Base-by-base conservation (phyloP, 306 rosid genomes). In the Gillenia trifoliata region DNA sequence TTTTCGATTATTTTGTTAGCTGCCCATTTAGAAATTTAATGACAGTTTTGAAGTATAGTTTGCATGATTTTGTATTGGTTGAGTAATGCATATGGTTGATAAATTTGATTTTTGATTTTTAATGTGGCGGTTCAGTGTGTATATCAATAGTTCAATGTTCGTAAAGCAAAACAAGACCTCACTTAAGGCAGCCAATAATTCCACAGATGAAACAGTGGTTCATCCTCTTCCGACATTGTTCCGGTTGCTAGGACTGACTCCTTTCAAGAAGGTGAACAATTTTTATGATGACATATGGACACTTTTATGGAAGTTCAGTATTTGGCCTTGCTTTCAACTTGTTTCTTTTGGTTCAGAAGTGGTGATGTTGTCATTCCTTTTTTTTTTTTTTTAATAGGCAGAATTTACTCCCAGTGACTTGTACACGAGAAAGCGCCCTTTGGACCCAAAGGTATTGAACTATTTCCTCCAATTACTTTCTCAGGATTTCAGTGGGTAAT, bases 221-320 rank as follows among this genome's bases (percentile, higher is more conserved):
- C 98, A 88, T 84, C 97, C 97, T 54, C 91, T 93, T 64, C 94
- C 97, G 36, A 84, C 78, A 34, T 84, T 91, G 91, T 89, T 93
- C 77, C 85, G 81, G 85, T 85, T 93, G 83, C 91, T 93, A 19
- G 92, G 98, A 62, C 66, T 88, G 74, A 83, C 76, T 75, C 87
- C 98, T 82, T 88, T 84, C 59, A 88, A 88, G 87, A 89, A 89
- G 98, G 98, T 93, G 69, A 28, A 66, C 57, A 65, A 57, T 74
- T 56, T 71, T 70, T 41, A n/a, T 25, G n/a, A 6, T 69, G 56
- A 40, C 28, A 15, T 71, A 29, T 54, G 65, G 23, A 8, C 13
- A 9, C 3, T 36, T 36, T 36, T 33, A 28, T 77, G 43, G 25
- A 38, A 34, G n/a, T 68, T 64, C 10, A 25, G 60, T 31, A 40